Base-by-base conservation (phyloP, 2,329 filamentous ascomycete genomes). In the Incumbomyces lentus region DNA sequence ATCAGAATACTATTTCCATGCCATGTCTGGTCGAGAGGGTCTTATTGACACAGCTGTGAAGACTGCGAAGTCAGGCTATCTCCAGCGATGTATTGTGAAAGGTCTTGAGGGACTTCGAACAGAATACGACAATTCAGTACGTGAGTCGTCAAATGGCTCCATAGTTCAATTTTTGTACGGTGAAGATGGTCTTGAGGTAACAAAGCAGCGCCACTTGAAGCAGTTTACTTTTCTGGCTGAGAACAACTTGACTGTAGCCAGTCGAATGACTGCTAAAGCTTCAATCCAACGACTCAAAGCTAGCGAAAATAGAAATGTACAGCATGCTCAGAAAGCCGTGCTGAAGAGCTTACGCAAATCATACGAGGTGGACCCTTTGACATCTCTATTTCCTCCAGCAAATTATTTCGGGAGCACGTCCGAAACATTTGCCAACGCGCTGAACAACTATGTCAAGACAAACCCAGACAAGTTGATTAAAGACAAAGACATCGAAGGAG, bases 21-120 rank as follows among this genome's bases (percentile, higher is more conserved):
- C 93, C 66, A 98, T 98, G 93, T 92, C 90, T 60, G 93, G 93
- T 58, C 81, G 92, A 69, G 93, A 98, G 74, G 92, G 92, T 73
- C 72, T 98, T 55, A 98, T 98, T 62, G 92, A 98, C 75, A 98
- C 92, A 16, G 92, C 92, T 53, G 92, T 98, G 64, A 98, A 98
- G 70, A 98, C 92, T 1, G 94, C 90, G 8, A 83, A 92, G 61
- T 96, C 92, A 22, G 93, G 92, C 50, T 98, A 98, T 62, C 73
- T 98, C 43, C 92, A 98, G 64, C 78, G 93, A 62, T 98, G 92
- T 74, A 75, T 98, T 52, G 93, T 98, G 70, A 98, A 98, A 70
- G 92, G 92, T 51, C 93, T 98, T 84, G 92, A 98, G 66, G 92
- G 92, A 3, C 73, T 96, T 36, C 84, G 81, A 58, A 88, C 94